A percentile compares a stretch with the other conserved stretches of the same genome.
These are phyloP conservation scores for Ceratocystis colombiana DNA, from an alignment of 2,329 filamentous ascomycete genomes.

Conservation along the genomic window DNA sequence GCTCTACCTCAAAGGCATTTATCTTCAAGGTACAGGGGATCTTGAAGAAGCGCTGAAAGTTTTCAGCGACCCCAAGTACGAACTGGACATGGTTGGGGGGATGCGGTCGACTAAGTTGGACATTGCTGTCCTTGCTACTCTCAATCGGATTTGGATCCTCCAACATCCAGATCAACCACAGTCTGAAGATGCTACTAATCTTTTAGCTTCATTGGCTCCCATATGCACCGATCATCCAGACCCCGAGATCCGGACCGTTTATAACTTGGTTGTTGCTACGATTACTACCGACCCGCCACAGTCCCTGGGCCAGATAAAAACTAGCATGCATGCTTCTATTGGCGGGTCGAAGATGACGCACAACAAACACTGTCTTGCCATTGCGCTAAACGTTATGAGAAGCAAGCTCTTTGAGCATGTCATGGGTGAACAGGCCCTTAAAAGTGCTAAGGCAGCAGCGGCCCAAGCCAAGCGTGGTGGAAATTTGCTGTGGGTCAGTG, in stretches of 20 bases:
- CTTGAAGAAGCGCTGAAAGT: conserved; percentile 56
- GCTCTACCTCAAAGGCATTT: conserved; percentile 64
- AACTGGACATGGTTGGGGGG: conserved; percentile 38
- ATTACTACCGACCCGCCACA: conserved; percentile 51
- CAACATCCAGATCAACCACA: conserved; percentile 50
- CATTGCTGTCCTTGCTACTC: conserved; percentile 52
- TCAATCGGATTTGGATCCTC: conserved; percentile 65
- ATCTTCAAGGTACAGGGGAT: conserved; percentile 66
- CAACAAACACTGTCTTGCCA: conserved; percentile 72
- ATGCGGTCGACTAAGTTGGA: conserved; percentile 49
- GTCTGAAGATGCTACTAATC: conserved; percentile 46
- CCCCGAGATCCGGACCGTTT: conserved; percentile 65
- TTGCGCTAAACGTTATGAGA: conserved; percentile 78
- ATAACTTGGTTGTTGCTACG: conserved; percentile 63
- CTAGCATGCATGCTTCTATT: conserved; percentile 64
- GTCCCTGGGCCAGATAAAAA: conserved; percentile 67
- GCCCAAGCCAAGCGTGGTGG: conserved; percentile 59
- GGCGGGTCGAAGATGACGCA: conserved; percentile 55
- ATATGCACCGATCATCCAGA: conserved; percentile 61
- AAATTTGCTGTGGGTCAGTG: conserved; percentile 67
- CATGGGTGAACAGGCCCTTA: conserved; percentile 68
- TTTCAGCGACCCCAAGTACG: conserved; percentile 54
- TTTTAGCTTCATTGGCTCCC: conserved; percentile 57
- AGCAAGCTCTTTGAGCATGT: conserved; percentile 71
- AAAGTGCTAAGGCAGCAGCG: conserved; percentile 60